Evolutionary conservation across 352 stramenopile species (phyloP).

Genomic region (Globisporangium orthogonon): DNA sequence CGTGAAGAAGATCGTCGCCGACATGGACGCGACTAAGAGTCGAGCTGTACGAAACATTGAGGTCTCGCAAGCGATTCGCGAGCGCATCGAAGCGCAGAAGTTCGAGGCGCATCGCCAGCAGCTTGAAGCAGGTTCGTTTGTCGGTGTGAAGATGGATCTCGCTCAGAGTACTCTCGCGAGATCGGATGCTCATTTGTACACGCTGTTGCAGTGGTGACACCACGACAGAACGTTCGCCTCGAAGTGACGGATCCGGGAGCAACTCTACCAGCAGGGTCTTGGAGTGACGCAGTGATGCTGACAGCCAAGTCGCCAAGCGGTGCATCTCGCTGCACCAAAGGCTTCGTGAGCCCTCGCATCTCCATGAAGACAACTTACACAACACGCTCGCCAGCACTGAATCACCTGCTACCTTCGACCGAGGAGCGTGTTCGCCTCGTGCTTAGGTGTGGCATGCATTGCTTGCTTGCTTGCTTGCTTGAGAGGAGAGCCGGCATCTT

Average conservation of each 20-base stretch:
- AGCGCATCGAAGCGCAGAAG: conserved; percentile 37
- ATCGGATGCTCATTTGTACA: background rate
- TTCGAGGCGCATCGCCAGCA: conserved; percentile 33
- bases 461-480: background rate
- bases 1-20: conserved; percentile 55
- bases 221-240: conserved; percentile 11
- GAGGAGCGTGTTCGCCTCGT: conserved; percentile 55
- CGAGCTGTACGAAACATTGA: conserved; percentile 55
- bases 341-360: conserved; percentile 30
- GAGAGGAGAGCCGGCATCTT: background rate
- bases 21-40: conserved; percentile 56
- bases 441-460: conserved; percentile 21
- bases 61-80: conserved; percentile 58
- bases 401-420: conserved; percentile 49
- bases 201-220: conserved; percentile 5
- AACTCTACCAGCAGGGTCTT: background rate
- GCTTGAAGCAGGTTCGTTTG: conserved; percentile 24
- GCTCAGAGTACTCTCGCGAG: background rate
- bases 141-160: background rate
- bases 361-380: conserved; percentile 59
- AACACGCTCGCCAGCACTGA: conserved; percentile 54
- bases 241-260: conserved; percentile 3
- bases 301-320: conserved; percentile 3
- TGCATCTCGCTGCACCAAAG: conserved; percentile 2
- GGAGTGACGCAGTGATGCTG: background rate